Conservation (phyloP, 2,329 filamentous ascomycete species). For the Penicillium sp. region DNA sequence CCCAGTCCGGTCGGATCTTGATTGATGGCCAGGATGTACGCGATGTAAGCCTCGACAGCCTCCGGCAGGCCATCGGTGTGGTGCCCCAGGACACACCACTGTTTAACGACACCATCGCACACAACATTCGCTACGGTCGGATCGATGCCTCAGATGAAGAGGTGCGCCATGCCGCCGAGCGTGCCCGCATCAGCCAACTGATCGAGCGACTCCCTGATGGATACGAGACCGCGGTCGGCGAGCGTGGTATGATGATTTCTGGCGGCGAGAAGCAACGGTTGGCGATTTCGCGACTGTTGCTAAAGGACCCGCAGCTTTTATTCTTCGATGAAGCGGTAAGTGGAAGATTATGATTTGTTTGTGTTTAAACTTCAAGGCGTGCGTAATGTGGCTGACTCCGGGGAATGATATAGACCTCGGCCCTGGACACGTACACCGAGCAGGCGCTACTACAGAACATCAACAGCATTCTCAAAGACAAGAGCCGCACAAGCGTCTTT, state of each 20-base stretch:
- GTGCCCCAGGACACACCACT: slow-evolving; percentile 96
- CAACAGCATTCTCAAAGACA: slow-evolving; percentile 88
- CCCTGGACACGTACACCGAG: slow-evolving; percentile 91
- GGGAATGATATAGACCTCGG: slow-evolving; percentile 66
- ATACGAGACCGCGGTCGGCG: slow-evolving; percentile 88
- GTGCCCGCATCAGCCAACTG: slow-evolving; percentile 84
- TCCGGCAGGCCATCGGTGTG: slow-evolving; percentile 86
- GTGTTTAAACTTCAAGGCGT: too few species aligned
- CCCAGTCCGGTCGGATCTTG: slow-evolving; percentile 80
- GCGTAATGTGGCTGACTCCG: slow-evolving; percentile 7
- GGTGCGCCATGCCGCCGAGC: slow-evolving; percentile 76
- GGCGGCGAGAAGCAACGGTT: slow-evolving; percentile 93
- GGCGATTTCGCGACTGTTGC: slow-evolving; percentile 79
- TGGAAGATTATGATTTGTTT: slow-evolving; percentile 20
- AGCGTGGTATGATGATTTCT: slow-evolving; percentile 95
- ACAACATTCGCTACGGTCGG: slow-evolving; percentile 93
- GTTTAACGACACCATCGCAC: slow-evolving; percentile 94
- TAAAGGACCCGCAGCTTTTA: slow-evolving; percentile 87
- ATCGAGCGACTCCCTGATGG: slow-evolving; percentile 82
- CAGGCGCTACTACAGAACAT: slow-evolving; percentile 90
- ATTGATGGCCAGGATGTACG: slow-evolving; percentile 94
- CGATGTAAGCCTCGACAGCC: slow-evolving; percentile 78
- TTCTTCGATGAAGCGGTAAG: slow-evolving; percentile 90
- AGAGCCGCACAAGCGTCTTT: slow-evolving; percentile 88
- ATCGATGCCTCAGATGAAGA: slow-evolving; percentile 75